Evolutionary conservation across 441 rosid species (phyloP), one percentile per base, ranked within the genome.

Genomic region (Biscutella laevigata): DNA sequence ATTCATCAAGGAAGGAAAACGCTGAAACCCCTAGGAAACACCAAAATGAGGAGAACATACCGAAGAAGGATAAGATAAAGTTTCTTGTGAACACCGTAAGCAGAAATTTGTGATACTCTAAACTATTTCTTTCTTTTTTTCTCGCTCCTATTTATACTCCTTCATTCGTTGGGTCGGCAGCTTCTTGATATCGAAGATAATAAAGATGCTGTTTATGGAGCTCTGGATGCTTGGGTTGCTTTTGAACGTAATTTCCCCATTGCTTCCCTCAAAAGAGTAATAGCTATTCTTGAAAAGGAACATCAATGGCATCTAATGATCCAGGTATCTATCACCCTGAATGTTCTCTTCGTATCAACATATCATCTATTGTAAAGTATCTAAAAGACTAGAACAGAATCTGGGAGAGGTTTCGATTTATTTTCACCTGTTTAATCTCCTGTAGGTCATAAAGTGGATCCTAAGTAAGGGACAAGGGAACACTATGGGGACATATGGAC

Each of bases 201-300:
- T 61, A 88, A 83, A 76, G 96, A 88, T 67, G 83, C 78, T 45
- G 77, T 91, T 33, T 91, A 91, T 59, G 84, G 96, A 66, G 75
- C 91, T 71, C 87, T 91, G 36, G 95, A 91, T 75, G 89, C 94
- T 28, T 91, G 96, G 95, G 88, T 91, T 65, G 96, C 98, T 38
- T 85, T 94, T 90, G 96, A 91, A 75, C 79, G 71, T 16, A 78
- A 67, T 9, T 91, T 91, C 67, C 98, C 96, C n/a, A 71, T 85
- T 67, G 90, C 71, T 12, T 68, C 85, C 19, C 80, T 91, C 22
- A 88, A 80, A 74, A 72, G 65, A 55, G 96, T 74, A 38, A 65
- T 91, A 66, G 51, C 74, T 56, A 70, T 64, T 60, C 94, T 91
- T 44, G 94, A 88, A 79, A 79, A 82, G 73, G 74, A 88, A 62